These are phyloP conservation scores for Starmerella floris DNA, from an alignment of 805 yeast species.

Conservation along the genomic window DNA sequence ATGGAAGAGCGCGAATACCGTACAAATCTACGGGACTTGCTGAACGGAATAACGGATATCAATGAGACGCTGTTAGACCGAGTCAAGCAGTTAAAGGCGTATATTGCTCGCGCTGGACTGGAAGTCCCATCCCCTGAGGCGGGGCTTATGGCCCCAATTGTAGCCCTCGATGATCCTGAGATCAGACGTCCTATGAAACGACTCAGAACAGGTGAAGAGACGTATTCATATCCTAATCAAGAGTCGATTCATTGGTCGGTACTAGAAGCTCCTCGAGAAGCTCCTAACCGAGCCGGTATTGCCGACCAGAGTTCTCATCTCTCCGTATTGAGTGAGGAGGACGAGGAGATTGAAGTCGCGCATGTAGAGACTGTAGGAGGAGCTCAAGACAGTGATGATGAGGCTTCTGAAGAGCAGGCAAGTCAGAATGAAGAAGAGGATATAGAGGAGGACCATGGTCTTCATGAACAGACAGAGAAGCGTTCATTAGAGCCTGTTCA, in stretches of 20 bases:
- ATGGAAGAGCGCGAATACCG: neutral
- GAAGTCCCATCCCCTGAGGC: conserved; percentile 12
- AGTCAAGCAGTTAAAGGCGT: conserved; percentile 11
- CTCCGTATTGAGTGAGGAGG: too few relatives aligned
- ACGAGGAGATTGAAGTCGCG: too few relatives aligned
- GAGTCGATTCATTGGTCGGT: conserved; percentile 1
- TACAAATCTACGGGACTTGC: neutral
- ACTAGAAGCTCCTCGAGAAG: neutral
- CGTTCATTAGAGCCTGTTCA: too few relatives aligned
- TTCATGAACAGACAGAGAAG: too few relatives aligned
- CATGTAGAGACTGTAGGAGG: too few relatives aligned
- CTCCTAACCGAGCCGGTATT: neutral
- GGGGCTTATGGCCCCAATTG: conserved; percentile 12
- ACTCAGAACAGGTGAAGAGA: neutral
- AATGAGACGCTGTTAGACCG: conserved; percentile 7
- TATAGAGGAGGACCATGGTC: neutral
- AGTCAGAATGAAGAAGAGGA: neutral
- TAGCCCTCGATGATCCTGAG: neutral
- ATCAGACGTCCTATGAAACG: conserved; percentile 1
- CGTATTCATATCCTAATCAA: neutral
- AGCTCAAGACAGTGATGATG: too few relatives aligned
- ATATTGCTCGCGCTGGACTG: conserved; percentile 11
- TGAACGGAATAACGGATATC: neutral
- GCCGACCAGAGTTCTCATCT: too few relatives aligned
- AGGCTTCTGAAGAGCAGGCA: neutral